A percentile compares a stretch with the other conserved stretches of the same genome.
Conservation (phyloP, 805 yeast genomes). For the Hanseniaspora thailandica region DNA sequence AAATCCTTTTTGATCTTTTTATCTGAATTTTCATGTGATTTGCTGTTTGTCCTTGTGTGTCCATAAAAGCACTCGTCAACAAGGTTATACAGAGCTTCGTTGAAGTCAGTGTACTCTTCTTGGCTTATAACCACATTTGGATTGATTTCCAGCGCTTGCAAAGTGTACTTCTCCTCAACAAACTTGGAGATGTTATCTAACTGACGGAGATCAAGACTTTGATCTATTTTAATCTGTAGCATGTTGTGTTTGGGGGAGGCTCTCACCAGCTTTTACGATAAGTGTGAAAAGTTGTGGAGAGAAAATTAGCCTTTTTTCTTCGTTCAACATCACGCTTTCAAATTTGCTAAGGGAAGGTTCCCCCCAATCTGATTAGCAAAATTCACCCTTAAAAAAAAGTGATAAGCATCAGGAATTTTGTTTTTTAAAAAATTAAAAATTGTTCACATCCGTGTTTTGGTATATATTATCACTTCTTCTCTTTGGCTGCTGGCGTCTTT, state of each 20-base stretch:
- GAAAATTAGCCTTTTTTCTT: not conserved
- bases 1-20: not conserved
- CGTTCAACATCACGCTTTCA: too few relatives aligned
- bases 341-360: too few relatives aligned
- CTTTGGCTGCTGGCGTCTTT: not conserved
- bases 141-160: not conserved
- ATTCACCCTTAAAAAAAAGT: not conserved
- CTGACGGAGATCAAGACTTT: not conserved
- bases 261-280: not conserved
- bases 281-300: not conserved
- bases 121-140: not conserved
- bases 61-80: constrained; percentile 1
- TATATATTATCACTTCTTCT: not conserved
- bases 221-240: not conserved
- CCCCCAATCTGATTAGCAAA: not conserved
- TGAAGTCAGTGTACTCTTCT: not conserved
- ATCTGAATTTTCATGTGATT: not conserved
- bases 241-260: not conserved
- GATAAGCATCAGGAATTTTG: not conserved
- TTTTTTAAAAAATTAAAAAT: not conserved
- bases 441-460: too few relatives aligned
- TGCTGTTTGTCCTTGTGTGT: not conserved
- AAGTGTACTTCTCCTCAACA: not conserved
- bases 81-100: not conserved
- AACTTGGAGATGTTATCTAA: not conserved